phyloP scores from a whole-genome alignment of 768 basidiomycete species.

The Phlebiopsis flavidoalba region DNA sequence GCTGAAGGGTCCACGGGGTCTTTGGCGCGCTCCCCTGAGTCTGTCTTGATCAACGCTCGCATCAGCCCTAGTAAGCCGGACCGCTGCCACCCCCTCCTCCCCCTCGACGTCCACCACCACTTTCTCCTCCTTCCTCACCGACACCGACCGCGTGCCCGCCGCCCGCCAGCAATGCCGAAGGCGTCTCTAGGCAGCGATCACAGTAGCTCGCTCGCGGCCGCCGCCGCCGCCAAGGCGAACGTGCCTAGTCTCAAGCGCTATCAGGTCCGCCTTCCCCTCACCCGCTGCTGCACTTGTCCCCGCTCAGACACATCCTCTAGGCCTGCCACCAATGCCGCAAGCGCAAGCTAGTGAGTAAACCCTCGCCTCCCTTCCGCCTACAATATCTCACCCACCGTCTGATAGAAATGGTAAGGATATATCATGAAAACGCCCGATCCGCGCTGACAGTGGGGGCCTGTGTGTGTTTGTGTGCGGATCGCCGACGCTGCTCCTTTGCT shows the following conservation, averaged over 20 bases:
- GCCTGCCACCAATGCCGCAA: slow-evolving; percentile 60
- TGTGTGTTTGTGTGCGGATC: slow-evolving; percentile 1
- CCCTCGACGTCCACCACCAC: background rate
- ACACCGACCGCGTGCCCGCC: background rate
- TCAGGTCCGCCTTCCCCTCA: slow-evolving; percentile 19
- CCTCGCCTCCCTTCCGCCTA: background rate
- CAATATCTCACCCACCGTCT: background rate
- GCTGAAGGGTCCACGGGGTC: no score
- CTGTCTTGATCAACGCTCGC: background rate
- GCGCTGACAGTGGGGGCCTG: slow-evolving; percentile 46
- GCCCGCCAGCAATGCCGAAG: slow-evolving; percentile 6
- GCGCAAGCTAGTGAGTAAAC: slow-evolving; percentile 48
- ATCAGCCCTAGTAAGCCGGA: background rate
- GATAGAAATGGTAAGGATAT: slow-evolving; percentile 22
- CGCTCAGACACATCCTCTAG: slow-evolving; percentile 12
- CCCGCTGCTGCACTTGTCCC: background rate
- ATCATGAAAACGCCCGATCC: background rate
- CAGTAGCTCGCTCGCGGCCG: no score
- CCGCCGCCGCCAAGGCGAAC: background rate
- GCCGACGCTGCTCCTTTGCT: background rate
- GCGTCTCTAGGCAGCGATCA: slow-evolving; percentile 5
- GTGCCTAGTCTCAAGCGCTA: slow-evolving; percentile 23
- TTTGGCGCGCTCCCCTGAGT: no score
- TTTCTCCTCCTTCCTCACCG: background rate
- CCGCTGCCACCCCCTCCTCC: background rate